Conservation (phyloP, 2,329 filamentous ascomycete genomes). For the Exophiala aquamarina region DNA sequence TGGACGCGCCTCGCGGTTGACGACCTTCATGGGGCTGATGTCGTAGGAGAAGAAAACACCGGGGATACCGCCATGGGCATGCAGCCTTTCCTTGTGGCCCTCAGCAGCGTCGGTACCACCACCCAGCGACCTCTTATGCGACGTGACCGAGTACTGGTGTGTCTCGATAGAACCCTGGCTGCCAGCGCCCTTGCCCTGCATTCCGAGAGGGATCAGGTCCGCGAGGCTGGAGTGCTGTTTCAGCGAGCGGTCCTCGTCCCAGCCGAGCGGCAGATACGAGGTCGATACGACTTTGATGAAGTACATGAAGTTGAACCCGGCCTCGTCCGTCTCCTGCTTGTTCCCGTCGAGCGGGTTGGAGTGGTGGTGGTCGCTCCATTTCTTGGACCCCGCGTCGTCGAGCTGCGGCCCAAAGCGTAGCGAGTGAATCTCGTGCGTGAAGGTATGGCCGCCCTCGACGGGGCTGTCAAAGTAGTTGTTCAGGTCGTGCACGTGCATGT, state of each 20-base stretch:
- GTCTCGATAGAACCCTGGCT: constrained; percentile 85
- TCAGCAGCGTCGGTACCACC: constrained; percentile 84
- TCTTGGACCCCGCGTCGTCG: constrained; percentile 67
- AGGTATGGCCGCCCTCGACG: constrained; percentile 72
- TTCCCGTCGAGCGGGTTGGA: constrained; percentile 82
- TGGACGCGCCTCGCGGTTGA: constrained; percentile 86
- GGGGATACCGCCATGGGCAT: constrained; percentile 88
- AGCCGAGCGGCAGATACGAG: constrained; percentile 88
- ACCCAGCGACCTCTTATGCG: constrained; percentile 82
- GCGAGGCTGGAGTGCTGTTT: constrained; percentile 41
- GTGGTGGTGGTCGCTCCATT: constrained; percentile 86
- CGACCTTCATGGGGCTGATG: constrained; percentile 99
- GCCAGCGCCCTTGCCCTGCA: constrained; percentile 64
- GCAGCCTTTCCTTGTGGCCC: constrained; percentile 87
- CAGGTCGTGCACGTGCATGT: constrained; percentile 96
- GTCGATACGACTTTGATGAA: constrained; percentile 98
- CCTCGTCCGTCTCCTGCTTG: constrained; percentile 73
- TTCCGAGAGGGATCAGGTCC: constrained; percentile 64
- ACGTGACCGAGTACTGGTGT: constrained; percentile 97
- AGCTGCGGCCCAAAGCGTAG: constrained; percentile 92
- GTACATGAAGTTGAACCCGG: constrained; percentile 97
- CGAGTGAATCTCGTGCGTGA: constrained; percentile 83
- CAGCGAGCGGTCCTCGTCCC: constrained; percentile 62
- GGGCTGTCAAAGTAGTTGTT: constrained; percentile 87
- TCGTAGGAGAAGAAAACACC: constrained; percentile 99